Evolutionary conservation across 1,139 yeast species (phyloP), one percentile per base, ranked within the genome.

Genomic region (Candida sojae): DNA sequence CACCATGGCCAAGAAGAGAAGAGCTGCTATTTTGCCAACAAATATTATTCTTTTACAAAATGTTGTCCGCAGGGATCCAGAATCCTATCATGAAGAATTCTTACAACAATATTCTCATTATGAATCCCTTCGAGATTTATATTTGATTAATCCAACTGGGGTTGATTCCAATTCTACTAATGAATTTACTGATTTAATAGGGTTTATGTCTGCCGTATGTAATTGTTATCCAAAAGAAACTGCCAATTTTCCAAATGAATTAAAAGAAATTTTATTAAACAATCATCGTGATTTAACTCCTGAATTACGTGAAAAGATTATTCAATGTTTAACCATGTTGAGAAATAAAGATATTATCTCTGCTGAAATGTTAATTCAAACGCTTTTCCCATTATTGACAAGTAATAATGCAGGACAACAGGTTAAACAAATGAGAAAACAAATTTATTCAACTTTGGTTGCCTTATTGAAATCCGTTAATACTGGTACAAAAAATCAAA

Each of bases 131-230:
- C 75, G 96, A 64, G 97, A 92, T 62, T 86, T 95, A 52, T 90
- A 89, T 60, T 72, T 89, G 66, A 71, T 80, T 57, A 84, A 86
- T 64, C 87, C 88, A 5, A 64, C 78, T 2, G 77, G 81, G 2
- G 83, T 83, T 43, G 84, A 86, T 44, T 82, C 84, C 55, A 79
- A 86, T 43, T 83, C 84, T 54, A 78, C 78, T 10, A 76, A 77
- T 11, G 95, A 90, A 58, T 89, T 93, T 64, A 81, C 82, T 13
- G 98, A 91, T 56, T 73, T 92, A 51, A 83, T 93, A 45, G 96
- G 97, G 0, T 92, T 93, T 62, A 86, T 95, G 43, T 80, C 96
- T 10, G 97, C 96, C 42, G 97, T 93, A 46, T 89, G 96, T 62
- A 72, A 81, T 13, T 91, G 96, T 59, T 93, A 85, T 63, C 97